A percentile compares a stretch with the other conserved stretches of the same genome.
Evolutionary conservation across 306 rosid genomes (phyloP).

Genomic region (Senna siamea): DNA sequence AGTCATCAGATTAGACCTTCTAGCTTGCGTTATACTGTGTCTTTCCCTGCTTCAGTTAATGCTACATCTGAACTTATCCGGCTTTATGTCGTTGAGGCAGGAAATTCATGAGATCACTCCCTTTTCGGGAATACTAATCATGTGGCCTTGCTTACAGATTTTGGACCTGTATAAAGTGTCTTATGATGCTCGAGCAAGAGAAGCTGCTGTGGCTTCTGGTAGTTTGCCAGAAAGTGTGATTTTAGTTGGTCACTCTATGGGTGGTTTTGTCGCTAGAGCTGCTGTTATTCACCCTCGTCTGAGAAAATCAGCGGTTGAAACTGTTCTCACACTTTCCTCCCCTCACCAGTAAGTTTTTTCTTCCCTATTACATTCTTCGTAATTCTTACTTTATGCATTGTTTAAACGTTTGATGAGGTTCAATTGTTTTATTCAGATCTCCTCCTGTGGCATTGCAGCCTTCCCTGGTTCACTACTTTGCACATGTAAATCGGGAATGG

Average conservation of each 20-base stretch:
- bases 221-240: conserved; percentile 86
- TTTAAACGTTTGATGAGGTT: conserved; percentile 52
- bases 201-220: conserved; percentile 66
- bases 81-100: conserved; percentile 30
- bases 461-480: conserved; percentile 86
- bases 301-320: conserved; percentile 86
- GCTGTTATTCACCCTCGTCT: conserved; percentile 78
- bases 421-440: conserved; percentile 71
- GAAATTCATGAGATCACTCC: conserved; percentile 18
- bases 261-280: conserved; percentile 99
- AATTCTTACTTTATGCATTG: conserved; percentile 30
- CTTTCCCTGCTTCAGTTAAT: conserved; percentile 32
- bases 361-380: conserved; percentile 15
- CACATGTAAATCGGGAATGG: conserved; percentile 81
- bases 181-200: conserved; percentile 71
- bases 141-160: conserved; percentile 60
- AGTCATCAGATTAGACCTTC: conserved; percentile 21
- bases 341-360: conserved; percentile 81
- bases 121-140: conserved; percentile 25
- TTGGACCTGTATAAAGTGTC: conserved; percentile 88
- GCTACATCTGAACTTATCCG: conserved; percentile 18
- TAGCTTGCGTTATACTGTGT: conserved; percentile 28
- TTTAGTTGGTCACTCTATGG: conserved; percentile 99
- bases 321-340: conserved; percentile 88
- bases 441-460: conserved; percentile 99